phyloP scores from a whole-genome alignment of 345 rosid species.

The Linum tenue region DNA sequence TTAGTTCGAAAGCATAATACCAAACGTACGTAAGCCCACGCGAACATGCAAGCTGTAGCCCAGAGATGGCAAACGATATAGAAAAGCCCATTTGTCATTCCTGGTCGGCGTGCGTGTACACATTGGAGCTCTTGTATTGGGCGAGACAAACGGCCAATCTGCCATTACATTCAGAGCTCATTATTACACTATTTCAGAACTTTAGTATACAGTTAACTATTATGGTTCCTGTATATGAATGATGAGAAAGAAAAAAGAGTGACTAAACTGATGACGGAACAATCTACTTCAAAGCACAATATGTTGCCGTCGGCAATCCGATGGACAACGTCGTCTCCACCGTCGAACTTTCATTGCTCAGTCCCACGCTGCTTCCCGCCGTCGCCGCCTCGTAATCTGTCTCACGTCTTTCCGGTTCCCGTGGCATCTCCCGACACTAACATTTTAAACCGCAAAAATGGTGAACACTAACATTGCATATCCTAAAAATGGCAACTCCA shows the following conservation, averaged over 20 bases:
- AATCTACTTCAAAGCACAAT: not conserved
- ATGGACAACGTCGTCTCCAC: slow-evolving; percentile 45
- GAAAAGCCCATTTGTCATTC: too few relatives aligned
- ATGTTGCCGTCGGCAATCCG: slow-evolving; percentile 26
- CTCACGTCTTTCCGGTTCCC: slow-evolving; percentile 11
- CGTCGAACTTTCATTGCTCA: slow-evolving; percentile 23
- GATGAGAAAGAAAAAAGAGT: too few relatives aligned
- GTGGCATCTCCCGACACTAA: slow-evolving; percentile 12
- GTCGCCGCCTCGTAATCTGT: not conserved
- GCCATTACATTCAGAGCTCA: too few relatives aligned
- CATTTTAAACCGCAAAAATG: not conserved
- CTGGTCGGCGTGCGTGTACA: too few relatives aligned
- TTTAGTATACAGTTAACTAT: too few relatives aligned
- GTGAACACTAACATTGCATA: not conserved
- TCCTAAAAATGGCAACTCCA: not conserved
- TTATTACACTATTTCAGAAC: too few relatives aligned
- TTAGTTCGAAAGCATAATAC: too few relatives aligned
- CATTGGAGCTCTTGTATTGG: too few relatives aligned
- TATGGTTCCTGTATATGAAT: too few relatives aligned
- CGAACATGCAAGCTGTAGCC: not conserved
- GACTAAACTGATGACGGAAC: too few relatives aligned
- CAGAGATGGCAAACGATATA: not conserved
- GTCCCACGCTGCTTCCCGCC: slow-evolving; percentile 8
- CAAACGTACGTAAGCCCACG: too few relatives aligned
- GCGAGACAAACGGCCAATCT: too few relatives aligned